phyloP scores from a whole-genome alignment of 108 stramenopile species.

The Skeletonema marinoi region DNA sequence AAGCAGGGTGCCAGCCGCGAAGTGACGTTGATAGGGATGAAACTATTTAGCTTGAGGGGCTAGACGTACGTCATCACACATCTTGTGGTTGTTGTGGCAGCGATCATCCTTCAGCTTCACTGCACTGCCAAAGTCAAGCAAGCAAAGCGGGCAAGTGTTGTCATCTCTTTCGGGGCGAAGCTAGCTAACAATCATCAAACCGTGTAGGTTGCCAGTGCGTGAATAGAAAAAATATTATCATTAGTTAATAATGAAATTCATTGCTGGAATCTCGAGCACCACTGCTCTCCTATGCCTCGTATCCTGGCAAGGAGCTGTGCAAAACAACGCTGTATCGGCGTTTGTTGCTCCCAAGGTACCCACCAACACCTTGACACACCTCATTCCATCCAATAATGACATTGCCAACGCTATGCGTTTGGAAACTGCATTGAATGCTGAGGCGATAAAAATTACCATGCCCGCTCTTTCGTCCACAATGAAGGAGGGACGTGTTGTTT shows the following conservation, averaged over 20 bases:
- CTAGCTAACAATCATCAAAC: background rate
- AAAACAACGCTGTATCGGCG: constrained; percentile 13
- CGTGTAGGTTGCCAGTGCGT: background rate
- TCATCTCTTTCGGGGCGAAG: background rate
- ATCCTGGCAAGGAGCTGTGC: constrained; percentile 18
- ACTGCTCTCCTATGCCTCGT: constrained; percentile 36
- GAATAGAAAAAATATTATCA: background rate
- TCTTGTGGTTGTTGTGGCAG: background rate
- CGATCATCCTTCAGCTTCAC: background rate
- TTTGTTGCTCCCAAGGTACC: constrained; percentile 16
- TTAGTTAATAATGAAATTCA: constrained; percentile 33
- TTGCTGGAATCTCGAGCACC: constrained; percentile 48
- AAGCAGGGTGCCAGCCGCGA: background rate
- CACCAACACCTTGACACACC: constrained; percentile 2
- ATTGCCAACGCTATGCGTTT: constrained; percentile 26
- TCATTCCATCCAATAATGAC: constrained; percentile 17
- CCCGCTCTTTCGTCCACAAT: constrained; percentile 97
- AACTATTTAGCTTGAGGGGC: background rate
- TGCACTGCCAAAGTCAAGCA: no score
- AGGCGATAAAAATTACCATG: constrained; percentile 89
- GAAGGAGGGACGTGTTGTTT: constrained; percentile 95
- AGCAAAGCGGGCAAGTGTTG: background rate
- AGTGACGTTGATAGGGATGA: background rate
- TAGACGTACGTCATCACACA: background rate
- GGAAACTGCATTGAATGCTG: constrained; percentile 51